Base-by-base conservation (phyloP, 345 rosid species). In the Combretum micranthum region DNA sequence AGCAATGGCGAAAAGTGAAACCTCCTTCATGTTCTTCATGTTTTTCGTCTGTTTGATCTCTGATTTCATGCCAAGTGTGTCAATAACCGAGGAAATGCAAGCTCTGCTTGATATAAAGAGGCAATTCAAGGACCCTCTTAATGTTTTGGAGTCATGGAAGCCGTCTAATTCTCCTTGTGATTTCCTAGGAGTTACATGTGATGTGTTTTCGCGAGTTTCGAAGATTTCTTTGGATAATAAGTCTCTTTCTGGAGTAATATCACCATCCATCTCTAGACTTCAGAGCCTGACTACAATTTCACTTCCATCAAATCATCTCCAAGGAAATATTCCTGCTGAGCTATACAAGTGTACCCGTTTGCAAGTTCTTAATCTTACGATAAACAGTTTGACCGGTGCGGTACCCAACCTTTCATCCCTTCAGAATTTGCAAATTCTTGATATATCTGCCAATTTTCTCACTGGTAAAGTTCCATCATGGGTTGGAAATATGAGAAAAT, bases 51-150 rank as follows among this genome's bases (percentile, higher is more conserved):
- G 72, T 12, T 69, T 61, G 60, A 22, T 64, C 46, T 64, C 42
- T 45, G 12, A 37, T 71, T 69, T 77, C 74, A 79, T 69, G 69
- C 79, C 80, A 44, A 64, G 52, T 56, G 63, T 64, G 0, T 61
- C 87, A 18, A 52, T 67, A 61, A 62, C 56, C 20, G 43, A 43
- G 18, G 95, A 88, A 66, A 82, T 68, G 22, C 59, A 60, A 64
- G 89, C 89, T 43, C 84, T 92, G 64, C 69, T 92, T 47, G 77
- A 76, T 11, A 76, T 92, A 77, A 92, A 86, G 59, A 61, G 53
- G 60, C 66, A 52, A 37, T 83, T 92, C 53, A 52, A 69, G 37
- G 98, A 88, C 70, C 87, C 95, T 21, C 48, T 67, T 26, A 64
- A 72, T 57, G 59, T 75, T 17, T 55, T 92, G 44, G 75, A 65